Evolutionary conservation across 352 stramenopile species (phyloP).

Genomic region (Halophytophthora batemanensis): DNA sequence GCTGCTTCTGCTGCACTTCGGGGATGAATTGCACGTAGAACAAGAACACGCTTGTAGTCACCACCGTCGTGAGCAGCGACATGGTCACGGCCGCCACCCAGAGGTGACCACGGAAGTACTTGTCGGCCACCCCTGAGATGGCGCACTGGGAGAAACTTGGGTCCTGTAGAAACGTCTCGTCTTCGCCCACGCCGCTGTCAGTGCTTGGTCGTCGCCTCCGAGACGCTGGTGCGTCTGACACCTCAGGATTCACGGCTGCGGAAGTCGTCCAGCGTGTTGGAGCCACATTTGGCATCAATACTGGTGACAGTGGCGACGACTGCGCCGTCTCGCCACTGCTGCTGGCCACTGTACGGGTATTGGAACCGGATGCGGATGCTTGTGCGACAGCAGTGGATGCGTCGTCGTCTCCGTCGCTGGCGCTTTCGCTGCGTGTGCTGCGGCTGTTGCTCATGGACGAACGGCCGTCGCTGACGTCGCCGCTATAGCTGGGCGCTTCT

Average conservation of each 20-base stretch:
- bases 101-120: conserved; percentile 40
- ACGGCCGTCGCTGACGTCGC: conserved; percentile 8
- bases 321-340: conserved; percentile 22
- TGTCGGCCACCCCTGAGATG: conserved; percentile 30
- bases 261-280: not conserved
- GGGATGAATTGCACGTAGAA: conserved; percentile 42
- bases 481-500: conserved; percentile 4
- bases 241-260: conserved; percentile 3
- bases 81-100: conserved; percentile 49
- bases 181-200: conserved; percentile 12
- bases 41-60: conserved; percentile 37
- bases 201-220: conserved; percentile 6
- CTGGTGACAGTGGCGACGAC: conserved; percentile 15
- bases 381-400: not conserved
- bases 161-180: conserved; percentile 18
- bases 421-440: conserved; percentile 34
- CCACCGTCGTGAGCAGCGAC: conserved; percentile 23
- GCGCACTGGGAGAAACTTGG: conserved; percentile 30
- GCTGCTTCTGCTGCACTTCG: conserved; percentile 42
- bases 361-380: conserved; percentile 1
- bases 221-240: conserved; percentile 6
- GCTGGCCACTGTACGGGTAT: conserved; percentile 22
- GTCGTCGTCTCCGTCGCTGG: conserved; percentile 11
- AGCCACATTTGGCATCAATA: conserved; percentile 5
- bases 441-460: conserved; percentile 24